Percentiles rank a stretch among this genome's conserved stretches.
These are phyloP conservation scores for Penicillium brasilianum DNA, from an alignment of 2,329 filamentous ascomycete genomes.

Conservation along the genomic window DNA sequence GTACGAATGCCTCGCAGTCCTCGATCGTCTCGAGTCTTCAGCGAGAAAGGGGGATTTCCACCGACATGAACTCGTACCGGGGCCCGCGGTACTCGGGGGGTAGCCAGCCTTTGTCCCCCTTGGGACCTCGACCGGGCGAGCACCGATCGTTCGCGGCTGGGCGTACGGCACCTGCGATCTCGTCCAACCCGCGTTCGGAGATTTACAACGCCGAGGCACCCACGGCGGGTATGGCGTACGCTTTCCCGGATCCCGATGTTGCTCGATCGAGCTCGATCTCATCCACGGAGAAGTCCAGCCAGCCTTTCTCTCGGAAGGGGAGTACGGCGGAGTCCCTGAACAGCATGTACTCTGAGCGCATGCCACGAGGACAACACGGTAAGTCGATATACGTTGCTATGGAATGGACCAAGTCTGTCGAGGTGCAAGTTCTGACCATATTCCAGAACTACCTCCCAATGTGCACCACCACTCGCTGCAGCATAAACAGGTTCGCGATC, in stretches of 20 bases:
- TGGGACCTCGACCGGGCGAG: conserved; percentile 46
- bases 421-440: neutral
- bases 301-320: conserved; percentile 50
- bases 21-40: conserved; percentile 52
- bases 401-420: neutral
- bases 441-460: conserved; percentile 52
- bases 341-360: conserved; percentile 53
- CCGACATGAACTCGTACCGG: conserved; percentile 46
- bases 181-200: conserved; percentile 55
- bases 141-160: conserved; percentile 51
- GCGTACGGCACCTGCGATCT: conserved; percentile 55
- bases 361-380: conserved; percentile 56
- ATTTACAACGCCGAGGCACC: conserved; percentile 57
- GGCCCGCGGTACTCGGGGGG: conserved; percentile 48
- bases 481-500: conserved; percentile 53
- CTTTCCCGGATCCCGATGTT: conserved; percentile 56
- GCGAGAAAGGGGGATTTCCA: conserved; percentile 49
- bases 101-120: conserved; percentile 47
- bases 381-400: conserved; percentile 21
- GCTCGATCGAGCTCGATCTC: conserved; percentile 46
- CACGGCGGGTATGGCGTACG: conserved; percentile 56
- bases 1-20: conserved; percentile 52
- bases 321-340: conserved; percentile 55
- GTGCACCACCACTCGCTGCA: conserved; percentile 55
- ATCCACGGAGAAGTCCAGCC: conserved; percentile 39